Conservation (phyloP, 2,329 filamentous ascomycete species). For the Penicillium decumbens region DNA sequence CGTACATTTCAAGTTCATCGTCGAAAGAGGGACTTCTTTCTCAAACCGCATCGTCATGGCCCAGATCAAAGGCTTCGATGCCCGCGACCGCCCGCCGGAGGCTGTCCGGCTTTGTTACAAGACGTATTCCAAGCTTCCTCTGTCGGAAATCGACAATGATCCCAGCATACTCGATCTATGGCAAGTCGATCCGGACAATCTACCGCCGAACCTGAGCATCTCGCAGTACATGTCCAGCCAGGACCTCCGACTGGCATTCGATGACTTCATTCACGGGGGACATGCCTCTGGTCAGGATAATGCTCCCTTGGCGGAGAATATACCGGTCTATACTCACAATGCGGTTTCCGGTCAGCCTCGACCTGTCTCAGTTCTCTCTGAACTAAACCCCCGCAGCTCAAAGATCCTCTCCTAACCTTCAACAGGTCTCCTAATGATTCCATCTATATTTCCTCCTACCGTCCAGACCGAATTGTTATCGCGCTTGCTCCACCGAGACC, state of each 20-base stretch:
- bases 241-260: slow-evolving; percentile 30
- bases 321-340: slow-evolving; percentile 36
- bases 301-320: slow-evolving; percentile 20
- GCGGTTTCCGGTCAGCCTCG: slow-evolving; percentile 36
- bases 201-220: slow-evolving; percentile 26
- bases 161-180: slow-evolving; percentile 55
- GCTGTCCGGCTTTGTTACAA: slow-evolving; percentile 70
- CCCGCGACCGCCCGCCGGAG: slow-evolving; percentile 72
- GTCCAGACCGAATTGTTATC: slow-evolving; percentile 68
- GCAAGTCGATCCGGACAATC: slow-evolving; percentile 34
- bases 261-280: slow-evolving; percentile 26
- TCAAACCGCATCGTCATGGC: slow-evolving; percentile 24
- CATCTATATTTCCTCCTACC: slow-evolving; percentile 64
- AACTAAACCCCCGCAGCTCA: slow-evolving; percentile 4
- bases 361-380: slow-evolving; percentile 5
- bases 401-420: slow-evolving; percentile 22
- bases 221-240: slow-evolving; percentile 28
- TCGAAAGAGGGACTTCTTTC: no score
- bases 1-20: slow-evolving; percentile 17
- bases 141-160: slow-evolving; percentile 49
- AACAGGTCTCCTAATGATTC: slow-evolving; percentile 72
- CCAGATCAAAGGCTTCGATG: slow-evolving; percentile 54
- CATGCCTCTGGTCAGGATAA: slow-evolving; percentile 10
- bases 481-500: slow-evolving; percentile 70
- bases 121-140: slow-evolving; percentile 59